Evolutionary conservation across 495 filamentous ascomycete species (phyloP).

Genomic region (Podospora pseudoanserina): DNA sequence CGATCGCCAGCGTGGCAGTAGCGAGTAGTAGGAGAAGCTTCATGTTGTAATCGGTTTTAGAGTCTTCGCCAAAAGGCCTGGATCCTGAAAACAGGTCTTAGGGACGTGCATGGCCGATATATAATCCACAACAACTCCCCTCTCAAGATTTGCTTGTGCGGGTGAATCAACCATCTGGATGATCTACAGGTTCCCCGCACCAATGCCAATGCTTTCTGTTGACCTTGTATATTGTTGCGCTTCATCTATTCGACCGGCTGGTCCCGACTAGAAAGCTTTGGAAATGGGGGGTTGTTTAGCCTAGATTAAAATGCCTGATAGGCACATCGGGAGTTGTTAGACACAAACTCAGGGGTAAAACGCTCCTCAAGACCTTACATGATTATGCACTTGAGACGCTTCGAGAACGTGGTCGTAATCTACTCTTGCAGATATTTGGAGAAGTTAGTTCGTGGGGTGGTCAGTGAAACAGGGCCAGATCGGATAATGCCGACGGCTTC

Average conservation of each 20-base stretch:
- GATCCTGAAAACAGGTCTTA: not conserved
- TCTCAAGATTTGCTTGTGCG: not conserved
- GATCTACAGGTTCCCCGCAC: not conserved
- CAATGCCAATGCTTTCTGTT: not conserved
- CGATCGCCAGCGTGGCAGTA: not conserved
- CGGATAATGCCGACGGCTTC: not conserved
- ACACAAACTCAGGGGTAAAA: not conserved
- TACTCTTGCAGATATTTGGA: not conserved
- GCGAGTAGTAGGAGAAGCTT: not conserved
- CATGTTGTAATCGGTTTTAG: not conserved
- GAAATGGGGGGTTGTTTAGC: conserved; percentile 4
- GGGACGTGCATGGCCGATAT: not conserved
- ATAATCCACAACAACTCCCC: not conserved
- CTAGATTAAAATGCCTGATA: not conserved
- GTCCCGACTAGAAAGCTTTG: not conserved
- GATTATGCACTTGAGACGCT: not conserved
- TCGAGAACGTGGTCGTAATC: not conserved
- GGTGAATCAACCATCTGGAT: not conserved
- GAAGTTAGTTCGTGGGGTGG: not conserved
- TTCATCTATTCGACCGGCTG: not conserved
- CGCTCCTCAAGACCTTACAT: not conserved
- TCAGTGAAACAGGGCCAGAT: not conserved
- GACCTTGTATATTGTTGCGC: not conserved
- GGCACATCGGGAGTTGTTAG: conserved; percentile 3
- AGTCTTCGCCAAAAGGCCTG: too few species aligned